These are phyloP conservation scores for Xylariales sp. DNA, from an alignment of 2,329 filamentous ascomycete genomes.

Conservation along the genomic window DNA sequence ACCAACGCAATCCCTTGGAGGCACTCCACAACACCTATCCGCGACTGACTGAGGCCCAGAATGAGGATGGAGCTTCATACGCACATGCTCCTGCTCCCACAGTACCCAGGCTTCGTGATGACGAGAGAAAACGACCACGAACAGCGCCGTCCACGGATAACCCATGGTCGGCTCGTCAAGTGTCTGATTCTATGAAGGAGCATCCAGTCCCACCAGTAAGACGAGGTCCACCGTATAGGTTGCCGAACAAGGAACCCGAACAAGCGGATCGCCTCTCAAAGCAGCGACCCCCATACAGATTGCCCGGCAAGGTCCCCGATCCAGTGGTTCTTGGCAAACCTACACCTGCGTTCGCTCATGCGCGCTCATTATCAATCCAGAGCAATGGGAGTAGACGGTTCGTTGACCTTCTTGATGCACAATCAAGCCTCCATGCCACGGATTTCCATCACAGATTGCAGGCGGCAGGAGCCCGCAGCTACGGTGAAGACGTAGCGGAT, in stretches of 20 bases:
- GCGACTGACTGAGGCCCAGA: slow-evolving; percentile 12
- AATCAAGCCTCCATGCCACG: slow-evolving; percentile 44
- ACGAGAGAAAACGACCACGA: slow-evolving; percentile 28
- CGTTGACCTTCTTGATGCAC: slow-evolving; percentile 55
- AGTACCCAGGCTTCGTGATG: slow-evolving; percentile 17
- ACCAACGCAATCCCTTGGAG: slow-evolving; percentile 33
- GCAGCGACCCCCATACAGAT: slow-evolving; percentile 21
- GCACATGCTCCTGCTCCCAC: slow-evolving; percentile 22
- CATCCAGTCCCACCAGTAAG: slow-evolving; percentile 1
- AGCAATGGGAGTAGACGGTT: slow-evolving; percentile 28
- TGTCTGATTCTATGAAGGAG: slow-evolving; percentile 1
- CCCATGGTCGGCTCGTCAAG: neutral
- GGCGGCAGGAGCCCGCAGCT: slow-evolving; percentile 48
- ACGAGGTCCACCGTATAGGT: slow-evolving; percentile 6
- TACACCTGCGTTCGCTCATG: slow-evolving; percentile 19
- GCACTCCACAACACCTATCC: slow-evolving; percentile 30
- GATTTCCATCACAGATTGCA: slow-evolving; percentile 45
- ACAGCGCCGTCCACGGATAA: slow-evolving; percentile 26
- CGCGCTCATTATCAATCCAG: slow-evolving; percentile 28
- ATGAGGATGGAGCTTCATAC: slow-evolving; percentile 18
- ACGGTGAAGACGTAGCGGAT: slow-evolving; percentile 62
- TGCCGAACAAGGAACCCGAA: slow-evolving; percentile 3
- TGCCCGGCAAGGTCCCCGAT: slow-evolving; percentile 18
- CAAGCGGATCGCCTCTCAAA: slow-evolving; percentile 13
- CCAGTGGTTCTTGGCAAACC: slow-evolving; percentile 16